Evolutionary conservation across 208 protist genomes (phyloP), one percentile per base, ranked within the genome.

Genomic region (Leishmania gerbilli): DNA sequence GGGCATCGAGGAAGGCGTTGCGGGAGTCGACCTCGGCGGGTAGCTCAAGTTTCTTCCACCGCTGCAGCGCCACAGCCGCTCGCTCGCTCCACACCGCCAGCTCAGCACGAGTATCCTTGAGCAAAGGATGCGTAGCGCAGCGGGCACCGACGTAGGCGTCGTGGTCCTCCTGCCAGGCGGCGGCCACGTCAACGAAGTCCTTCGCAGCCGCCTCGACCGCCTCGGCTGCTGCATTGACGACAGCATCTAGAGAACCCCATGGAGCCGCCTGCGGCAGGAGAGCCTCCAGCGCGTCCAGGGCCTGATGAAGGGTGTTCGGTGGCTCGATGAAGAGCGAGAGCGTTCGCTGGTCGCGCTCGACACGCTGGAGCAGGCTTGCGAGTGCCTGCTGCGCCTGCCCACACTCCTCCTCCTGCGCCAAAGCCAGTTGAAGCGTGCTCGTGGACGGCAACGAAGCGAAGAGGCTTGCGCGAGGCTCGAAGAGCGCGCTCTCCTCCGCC

Each of bases 381-480:
- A 85, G 81, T 17, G 81, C 62, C 77, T 76, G 74, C 79, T 83
- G 80, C 21, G 80, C 79, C 76, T 87, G 84, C 58, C 76, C 84
- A 21, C 71, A 74, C 62, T 78, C 79, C 37, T 83, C 84, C 27
- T 87, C 78, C 71, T 62, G 67, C 21, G 56, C 81, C 71, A 87
- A 51, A 19, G 88, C 84, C 24, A 79, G 72, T 47, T 85, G 77
- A 17, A 92, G 78, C 15, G 84, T 79, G 1, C 45, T 76, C 17
- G 77, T 37, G 71, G 83, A 71, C 0, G 84, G 79, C 53, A 88
- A 79, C 11, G 82, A 74, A 34, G 56, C 69, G 68, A 86, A 86
- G 74, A 85, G 62, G 76, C 31, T 49, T 24, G 40, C 74, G 60
- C 74, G 60, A 74, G 87, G 49, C 58, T 55, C 64, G 51, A 90